These are phyloP conservation scores for Ophiobolus disseminans DNA, from an alignment of 2,329 filamentous ascomycete genomes.

Conservation along the genomic window DNA sequence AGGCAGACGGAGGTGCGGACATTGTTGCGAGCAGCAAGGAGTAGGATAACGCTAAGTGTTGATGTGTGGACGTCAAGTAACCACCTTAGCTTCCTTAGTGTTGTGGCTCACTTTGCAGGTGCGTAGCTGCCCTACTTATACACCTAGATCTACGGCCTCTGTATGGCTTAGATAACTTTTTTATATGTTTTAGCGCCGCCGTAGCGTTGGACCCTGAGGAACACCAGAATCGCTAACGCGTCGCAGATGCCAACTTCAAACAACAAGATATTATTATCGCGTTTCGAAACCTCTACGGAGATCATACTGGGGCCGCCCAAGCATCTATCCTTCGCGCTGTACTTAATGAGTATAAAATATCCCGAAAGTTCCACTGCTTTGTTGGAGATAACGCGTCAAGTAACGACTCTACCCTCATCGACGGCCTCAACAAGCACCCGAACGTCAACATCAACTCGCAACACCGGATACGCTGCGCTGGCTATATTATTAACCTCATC, in stretches of 20 bases:
- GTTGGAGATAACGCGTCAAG: slow-evolving; percentile 9
- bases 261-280: slow-evolving; percentile 5
- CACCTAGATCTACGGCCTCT: neutral
- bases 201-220: neutral
- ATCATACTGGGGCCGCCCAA: slow-evolving; percentile 5
- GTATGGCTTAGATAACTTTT: neutral
- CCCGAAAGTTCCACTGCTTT: slow-evolving; percentile 8
- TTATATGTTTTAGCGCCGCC: neutral
- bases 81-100: slow-evolving; percentile 8
- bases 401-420: slow-evolving; percentile 3
- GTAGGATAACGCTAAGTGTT: slow-evolving; percentile 5
- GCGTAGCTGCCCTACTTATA: neutral
- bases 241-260: neutral
- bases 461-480: slow-evolving; percentile 1
- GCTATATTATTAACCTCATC: slow-evolving; percentile 8
- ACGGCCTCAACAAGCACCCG: slow-evolving; percentile 1
- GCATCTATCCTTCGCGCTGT: slow-evolving; percentile 1
- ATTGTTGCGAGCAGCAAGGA: neutral
- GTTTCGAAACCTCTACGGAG: slow-evolving; percentile 9
- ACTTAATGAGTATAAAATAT: slow-evolving; percentile 5
- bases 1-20: slow-evolving; percentile 3
- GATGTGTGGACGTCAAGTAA: slow-evolving; percentile 6
- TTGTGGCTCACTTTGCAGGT: slow-evolving; percentile 2
- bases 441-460: neutral
- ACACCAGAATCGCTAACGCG: neutral